Evolutionary conservation across 2,329 filamentous ascomycete species (phyloP).

Genomic region (Gliomastix tumulicola): DNA sequence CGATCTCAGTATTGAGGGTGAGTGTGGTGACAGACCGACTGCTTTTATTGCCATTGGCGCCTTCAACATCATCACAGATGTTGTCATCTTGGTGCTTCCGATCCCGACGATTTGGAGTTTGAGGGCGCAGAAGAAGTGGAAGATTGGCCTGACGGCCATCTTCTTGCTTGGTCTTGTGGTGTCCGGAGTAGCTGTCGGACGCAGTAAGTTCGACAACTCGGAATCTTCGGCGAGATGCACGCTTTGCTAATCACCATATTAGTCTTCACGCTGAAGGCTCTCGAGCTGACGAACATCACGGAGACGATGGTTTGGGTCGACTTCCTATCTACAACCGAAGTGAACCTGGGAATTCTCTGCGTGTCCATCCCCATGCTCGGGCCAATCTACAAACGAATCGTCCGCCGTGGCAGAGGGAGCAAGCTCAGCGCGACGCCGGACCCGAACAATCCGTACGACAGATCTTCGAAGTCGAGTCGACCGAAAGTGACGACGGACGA

Average conservation of each 20-base stretch:
- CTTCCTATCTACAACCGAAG: conserved; percentile 12
- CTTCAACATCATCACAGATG: conserved; percentile 29
- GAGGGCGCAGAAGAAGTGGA: conserved; percentile 20
- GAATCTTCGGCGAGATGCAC: too few relatives aligned
- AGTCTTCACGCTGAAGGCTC: conserved; percentile 3
- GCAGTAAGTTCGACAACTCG: too few relatives aligned
- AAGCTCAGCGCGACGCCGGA: too few relatives aligned
- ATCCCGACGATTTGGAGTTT: conserved; percentile 25
- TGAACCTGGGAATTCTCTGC: conserved; percentile 12
- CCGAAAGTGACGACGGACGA: too few relatives aligned
- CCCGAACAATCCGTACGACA: too few relatives aligned
- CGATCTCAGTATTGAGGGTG: conserved; percentile 15
- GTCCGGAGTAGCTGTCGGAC: too few relatives aligned
- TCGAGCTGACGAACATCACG: conserved; percentile 15
- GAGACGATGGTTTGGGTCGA: conserved; percentile 11
- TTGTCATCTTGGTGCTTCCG: conserved; percentile 27
- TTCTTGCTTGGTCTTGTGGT: conserved; percentile 19
- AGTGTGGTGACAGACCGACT: conserved; percentile 25
- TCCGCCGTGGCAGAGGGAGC: too few relatives aligned
- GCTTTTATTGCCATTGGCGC: conserved; percentile 29
- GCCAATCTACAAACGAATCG: too few relatives aligned
- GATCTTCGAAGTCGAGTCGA: too few relatives aligned
- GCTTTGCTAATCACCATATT: too few relatives aligned
- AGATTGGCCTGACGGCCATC: conserved; percentile 16
- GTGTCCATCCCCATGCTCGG: conserved; percentile 12